Evolutionary conservation across 2,329 filamentous ascomycete genomes (phyloP), one percentile per base, ranked within the genome.

Genomic region (Penicillium sp.): DNA sequence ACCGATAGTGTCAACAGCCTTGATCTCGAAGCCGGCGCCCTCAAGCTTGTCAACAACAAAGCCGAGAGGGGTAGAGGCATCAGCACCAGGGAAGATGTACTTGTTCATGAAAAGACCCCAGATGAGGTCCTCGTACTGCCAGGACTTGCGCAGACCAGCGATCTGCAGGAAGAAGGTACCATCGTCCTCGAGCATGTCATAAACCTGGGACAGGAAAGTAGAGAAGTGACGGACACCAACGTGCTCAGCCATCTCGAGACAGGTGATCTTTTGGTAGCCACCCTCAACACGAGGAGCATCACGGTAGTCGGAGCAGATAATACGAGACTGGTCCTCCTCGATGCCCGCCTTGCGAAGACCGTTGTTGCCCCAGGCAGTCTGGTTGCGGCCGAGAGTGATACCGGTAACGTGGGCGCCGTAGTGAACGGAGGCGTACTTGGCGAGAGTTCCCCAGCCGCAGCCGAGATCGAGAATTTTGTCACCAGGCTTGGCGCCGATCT

Each of bases 31-130:
- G 34, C 90, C 90, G 58, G 89, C 87, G 52, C 83, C 86, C 79
- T 99, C 94, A 18, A 96, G 83, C 70, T 85, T 85, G 74, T 90
- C 85, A 64, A 95, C 80, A 66, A 94, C 90, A 76, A 87, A 94
- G 63, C 90, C 90, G 45, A 99, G 85, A 47, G 94, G 94, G 53
- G 91, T 95, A 41, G 90, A 95, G 47, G 94, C 94, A 71, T 97
- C 94, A 47, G 94, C 94, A 71, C 94, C 94, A 31, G 92, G 94
- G 84, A 97, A 97, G 73, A 97, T 82, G 76, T 97, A 96, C 80
- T 96, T 96, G 86, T 97, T 97, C 91, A 97, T 95, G 83, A 96
- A 97, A 43, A 97, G 83, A 72, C 94, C 94, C 94, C 94, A 97
- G 74, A 93, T 89, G 47, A 96, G 83, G 77, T 97, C 93, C 81